Evolutionary conservation across 805 yeast genomes (phyloP).

Genomic region (Cyberlindnera nakhonratchasimensis): DNA sequence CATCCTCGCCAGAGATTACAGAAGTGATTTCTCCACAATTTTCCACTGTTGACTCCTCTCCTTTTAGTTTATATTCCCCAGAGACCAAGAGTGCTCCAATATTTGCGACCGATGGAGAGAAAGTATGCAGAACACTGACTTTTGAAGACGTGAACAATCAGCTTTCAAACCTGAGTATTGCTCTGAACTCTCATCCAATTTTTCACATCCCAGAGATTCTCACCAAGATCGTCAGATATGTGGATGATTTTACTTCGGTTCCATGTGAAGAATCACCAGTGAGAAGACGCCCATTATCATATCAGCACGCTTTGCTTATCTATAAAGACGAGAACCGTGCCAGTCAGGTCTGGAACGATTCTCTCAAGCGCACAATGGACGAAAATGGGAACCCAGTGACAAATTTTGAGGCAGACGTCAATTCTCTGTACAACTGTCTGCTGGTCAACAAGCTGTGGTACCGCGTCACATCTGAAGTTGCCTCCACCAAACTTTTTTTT

Average conservation of each 20-base stretch:
- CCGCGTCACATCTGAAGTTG: conserved; percentile 48
- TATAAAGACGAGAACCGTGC: conserved; percentile 55
- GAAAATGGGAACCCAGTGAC: conserved; percentile 24
- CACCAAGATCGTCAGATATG: conserved; percentile 52
- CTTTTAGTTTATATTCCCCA: conserved; percentile 4
- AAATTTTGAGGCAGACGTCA: conserved; percentile 4
- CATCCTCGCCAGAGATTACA: conserved; percentile 8
- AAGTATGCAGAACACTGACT: conserved; percentile 4
- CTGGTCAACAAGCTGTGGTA: conserved; percentile 69
- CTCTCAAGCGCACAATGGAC: conserved; percentile 16
- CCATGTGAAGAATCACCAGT: conserved; percentile 60
- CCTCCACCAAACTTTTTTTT: conserved; percentile 56
- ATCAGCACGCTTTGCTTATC: conserved; percentile 63
- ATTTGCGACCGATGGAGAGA: neutral
- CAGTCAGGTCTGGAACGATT: conserved; percentile 38
- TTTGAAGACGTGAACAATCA: conserved; percentile 12
- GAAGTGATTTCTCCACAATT: conserved; percentile 4
- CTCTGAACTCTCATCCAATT: conserved; percentile 33
- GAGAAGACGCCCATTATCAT: conserved; percentile 66
- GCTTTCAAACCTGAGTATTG: conserved; percentile 12
- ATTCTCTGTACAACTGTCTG: conserved; percentile 55
- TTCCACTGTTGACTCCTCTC: conserved; percentile 3
- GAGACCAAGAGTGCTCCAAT: conserved; percentile 3
- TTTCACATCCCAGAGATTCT: conserved; percentile 78
- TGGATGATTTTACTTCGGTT: conserved; percentile 52